Evolutionary conservation across 2,329 filamentous ascomycete species (phyloP), one percentile per base, ranked within the genome.

Genomic region (Dryadomyces quercivorus): DNA sequence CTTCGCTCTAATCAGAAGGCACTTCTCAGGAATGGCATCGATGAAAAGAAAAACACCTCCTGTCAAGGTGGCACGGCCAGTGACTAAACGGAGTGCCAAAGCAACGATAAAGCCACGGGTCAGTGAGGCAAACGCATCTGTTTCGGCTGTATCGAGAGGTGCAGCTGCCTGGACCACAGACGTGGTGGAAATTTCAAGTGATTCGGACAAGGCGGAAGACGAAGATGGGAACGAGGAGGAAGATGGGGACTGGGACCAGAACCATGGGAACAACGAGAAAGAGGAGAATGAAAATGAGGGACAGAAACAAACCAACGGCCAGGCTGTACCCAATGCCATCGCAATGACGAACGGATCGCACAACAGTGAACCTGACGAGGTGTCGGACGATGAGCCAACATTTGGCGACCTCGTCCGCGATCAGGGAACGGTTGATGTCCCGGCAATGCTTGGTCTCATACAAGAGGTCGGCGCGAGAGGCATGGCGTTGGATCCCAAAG

Each of bases 391-490:
- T 47, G 75, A 80, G 54, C 70, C 69, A 6, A 69, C 72, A 18
- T 95, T 97, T 66, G 92, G 90, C 62, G 92, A 97, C 65, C 80
- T 94, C 48, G 75, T 95, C 45, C 85, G 83, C 61, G 81, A 83
- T 55, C 77, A 82, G 56, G 83, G 86, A 59, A 79, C 85, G 51
- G 85, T 95, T 62, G 87, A 95, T 61, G 88, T 95, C 7, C 71
- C 82, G 46, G 75, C 81, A 49, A 72, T 83, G 64, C 74, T 80
- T 63, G 69, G 77, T 5, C 31, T 56, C 12, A 15, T 53, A 16
- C 52, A 67, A 63, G 64, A 18, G 12, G 20, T n/a, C 4, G 3
- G 40, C 1, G 43, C 26, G 10, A 43, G 43, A 26, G 54, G 49
- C 42, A 21, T 34, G 2, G 43, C 21, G 2, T 45, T 21, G 6